Evolutionary conservation across 352 stramenopile species (phyloP), one percentile per base, ranked within the genome.

Genomic region (Phytophthora cryptogea): DNA sequence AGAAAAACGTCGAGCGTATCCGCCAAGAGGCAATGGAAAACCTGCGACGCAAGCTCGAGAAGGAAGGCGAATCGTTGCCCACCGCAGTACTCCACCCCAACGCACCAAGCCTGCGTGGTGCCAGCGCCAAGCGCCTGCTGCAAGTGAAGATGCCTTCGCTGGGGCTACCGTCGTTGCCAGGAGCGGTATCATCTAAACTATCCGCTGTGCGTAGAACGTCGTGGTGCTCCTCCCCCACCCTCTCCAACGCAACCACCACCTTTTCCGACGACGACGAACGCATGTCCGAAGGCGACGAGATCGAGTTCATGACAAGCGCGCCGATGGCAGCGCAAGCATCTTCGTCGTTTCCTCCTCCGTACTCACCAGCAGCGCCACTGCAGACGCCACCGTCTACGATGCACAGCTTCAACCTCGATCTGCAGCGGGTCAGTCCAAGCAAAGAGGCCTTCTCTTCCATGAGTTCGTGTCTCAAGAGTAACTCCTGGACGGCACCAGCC

Each of bases 1-100:
- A 89, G 63, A 89, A 89, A 46, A 92, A 89, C 50, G 82, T 89
- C 45, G 80, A 92, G 39, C 78, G 82, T 17, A 88, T 92, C 53
- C 82, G 82, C 27, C 74, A 86, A 57, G 82, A 92, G 40, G 82
- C 82, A 39, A 83, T 92, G 54, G 79, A 88, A 45, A 92, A 88
- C 49, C 70, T 92, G n/a, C 78, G 78, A 41, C 76, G 74, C 48
- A 89, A 87, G 53, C 74, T 92, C 27, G 76, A 86, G 56, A 85
- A 81, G 8, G 71, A 72, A 36, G 58, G 62, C 17, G 64, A 71
- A 10, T 54, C 76, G 16, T 52, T 64, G 33, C 54, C 71, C 5
- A 76, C 74, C 13, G 46, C 70, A 13, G 60, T 78, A 27, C 52
- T 78, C 7, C 64, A 85, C 53, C 61, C 71, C 8, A 78, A 78